These are phyloP conservation scores for Elsinoe fawcettii DNA, from an alignment of 2,329 filamentous ascomycete genomes.

Conservation along the genomic window DNA sequence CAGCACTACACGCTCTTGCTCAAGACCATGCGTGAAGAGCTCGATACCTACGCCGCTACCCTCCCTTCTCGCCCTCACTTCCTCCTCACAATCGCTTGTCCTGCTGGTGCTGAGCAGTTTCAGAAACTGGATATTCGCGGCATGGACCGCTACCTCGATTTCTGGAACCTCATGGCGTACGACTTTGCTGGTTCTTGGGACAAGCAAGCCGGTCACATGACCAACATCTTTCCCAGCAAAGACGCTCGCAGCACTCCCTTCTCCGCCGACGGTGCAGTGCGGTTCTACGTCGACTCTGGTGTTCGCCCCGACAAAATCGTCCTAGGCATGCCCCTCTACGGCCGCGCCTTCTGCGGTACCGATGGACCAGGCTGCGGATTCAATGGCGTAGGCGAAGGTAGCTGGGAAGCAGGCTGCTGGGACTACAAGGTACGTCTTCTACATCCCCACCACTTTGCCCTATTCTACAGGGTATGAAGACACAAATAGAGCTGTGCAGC, in stretches of 20 bases:
- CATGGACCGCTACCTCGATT: slow-evolving; percentile 39
- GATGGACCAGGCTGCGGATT: slow-evolving; percentile 63
- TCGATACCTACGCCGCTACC: slow-evolving; percentile 35
- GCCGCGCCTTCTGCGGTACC: slow-evolving; percentile 73
- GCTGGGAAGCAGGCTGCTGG: slow-evolving; percentile 77
- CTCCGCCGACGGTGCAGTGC: slow-evolving; percentile 62
- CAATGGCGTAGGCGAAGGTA: slow-evolving; percentile 66
- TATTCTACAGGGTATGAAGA: neutral
- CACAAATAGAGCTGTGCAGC: slow-evolving; percentile 13
- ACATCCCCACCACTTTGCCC: neutral
- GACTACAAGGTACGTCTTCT: slow-evolving; percentile 68
- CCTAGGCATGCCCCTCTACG: slow-evolving; percentile 86
- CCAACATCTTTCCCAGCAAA: slow-evolving; percentile 62
- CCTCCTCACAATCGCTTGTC: slow-evolving; percentile 38
- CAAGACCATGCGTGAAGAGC: slow-evolving; percentile 30
- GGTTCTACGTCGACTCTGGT: slow-evolving; percentile 58
- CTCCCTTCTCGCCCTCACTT: slow-evolving; percentile 33
- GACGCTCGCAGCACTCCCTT: slow-evolving; percentile 59
- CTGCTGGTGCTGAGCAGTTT: slow-evolving; percentile 37
- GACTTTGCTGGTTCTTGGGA: slow-evolving; percentile 73
- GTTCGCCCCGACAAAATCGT: slow-evolving; percentile 68
- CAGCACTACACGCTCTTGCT: slow-evolving; percentile 35
- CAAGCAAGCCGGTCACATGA: slow-evolving; percentile 61
- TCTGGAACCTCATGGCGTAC: slow-evolving; percentile 47
- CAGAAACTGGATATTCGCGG: slow-evolving; percentile 34